phyloP scores from a whole-genome alignment of 495 filamentous ascomycete genomes.

The Lineolata rhizophorae region DNA sequence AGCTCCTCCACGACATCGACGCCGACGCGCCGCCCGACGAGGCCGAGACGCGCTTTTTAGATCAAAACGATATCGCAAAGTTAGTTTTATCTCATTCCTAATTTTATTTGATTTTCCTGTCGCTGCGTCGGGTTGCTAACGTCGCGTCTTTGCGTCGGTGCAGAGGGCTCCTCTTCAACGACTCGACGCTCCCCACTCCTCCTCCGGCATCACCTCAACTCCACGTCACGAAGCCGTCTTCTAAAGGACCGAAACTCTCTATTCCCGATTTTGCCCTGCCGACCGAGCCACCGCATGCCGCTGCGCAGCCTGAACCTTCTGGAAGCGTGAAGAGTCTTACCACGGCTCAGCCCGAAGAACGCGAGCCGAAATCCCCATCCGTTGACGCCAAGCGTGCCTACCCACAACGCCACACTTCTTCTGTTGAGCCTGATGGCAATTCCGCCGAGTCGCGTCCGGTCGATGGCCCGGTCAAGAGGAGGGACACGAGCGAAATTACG shows the following conservation, averaged over 20 bases:
- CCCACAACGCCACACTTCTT: no score
- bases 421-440: no score
- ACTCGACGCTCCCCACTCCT: slow-evolving; percentile 52
- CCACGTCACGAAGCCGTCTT: slow-evolving; percentile 7
- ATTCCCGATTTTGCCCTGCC: slow-evolving; percentile 2
- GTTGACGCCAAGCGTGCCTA: no score
- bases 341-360: not conserved
- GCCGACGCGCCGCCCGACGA: slow-evolving; percentile 21
- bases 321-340: no score
- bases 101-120: slow-evolving; percentile 6
- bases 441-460: no score
- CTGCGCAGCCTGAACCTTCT: not conserved
- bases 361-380: no score
- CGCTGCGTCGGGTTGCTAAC: slow-evolving; percentile 7
- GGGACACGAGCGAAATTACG: no score
- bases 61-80: slow-evolving; percentile 54
- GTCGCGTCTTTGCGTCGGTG: slow-evolving; percentile 14
- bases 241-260: slow-evolving; percentile 5
- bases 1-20: slow-evolving; percentile 27
- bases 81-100: slow-evolving; percentile 25
- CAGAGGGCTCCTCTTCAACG: slow-evolving; percentile 53
- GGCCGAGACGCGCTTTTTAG: slow-evolving; percentile 38
- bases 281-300: slow-evolving; percentile 1
- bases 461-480: no score
- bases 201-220: no score